Evolutionary conservation across 805 yeast genomes (phyloP).

Genomic region (Starmera pachycereana): DNA sequence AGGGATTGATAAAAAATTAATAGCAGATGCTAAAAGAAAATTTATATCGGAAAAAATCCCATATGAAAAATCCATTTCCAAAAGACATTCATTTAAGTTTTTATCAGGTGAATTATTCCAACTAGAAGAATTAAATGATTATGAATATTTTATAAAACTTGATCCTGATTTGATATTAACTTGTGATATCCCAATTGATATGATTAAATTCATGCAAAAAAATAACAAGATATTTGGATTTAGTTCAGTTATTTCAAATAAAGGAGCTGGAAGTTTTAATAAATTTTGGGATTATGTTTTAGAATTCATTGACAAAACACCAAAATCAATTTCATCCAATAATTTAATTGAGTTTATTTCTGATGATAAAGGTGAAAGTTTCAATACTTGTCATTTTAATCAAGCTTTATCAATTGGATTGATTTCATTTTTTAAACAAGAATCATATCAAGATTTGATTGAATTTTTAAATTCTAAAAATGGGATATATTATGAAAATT

Average conservation of each 20-base stretch:
- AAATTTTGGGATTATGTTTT: slow-evolving; percentile 69
- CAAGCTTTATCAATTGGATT: slow-evolving; percentile 76
- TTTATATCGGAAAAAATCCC: slow-evolving; percentile 32
- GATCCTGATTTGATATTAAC: slow-evolving; percentile 34
- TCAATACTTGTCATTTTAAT: slow-evolving; percentile 86
- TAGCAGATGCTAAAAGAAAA: slow-evolving; percentile 28
- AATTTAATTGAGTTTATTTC: slow-evolving; percentile 64
- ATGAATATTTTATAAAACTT: slow-evolving; percentile 43
- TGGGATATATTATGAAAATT: slow-evolving; percentile 80
- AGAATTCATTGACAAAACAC: slow-evolving; percentile 49
- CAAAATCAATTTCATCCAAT: slow-evolving; percentile 46
- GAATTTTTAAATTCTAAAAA: slow-evolving; percentile 60
- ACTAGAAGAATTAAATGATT: slow-evolving; percentile 29
- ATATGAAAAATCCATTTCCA: slow-evolving; percentile 44
- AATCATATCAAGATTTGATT: slow-evolving; percentile 59
- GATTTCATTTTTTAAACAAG: slow-evolving; percentile 62
- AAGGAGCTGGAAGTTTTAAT: slow-evolving; percentile 61
- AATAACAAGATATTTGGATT: slow-evolving; percentile 54
- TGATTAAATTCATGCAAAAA: slow-evolving; percentile 39
- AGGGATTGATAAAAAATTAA: slow-evolving; percentile 38
- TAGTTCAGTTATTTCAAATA: slow-evolving; percentile 42
- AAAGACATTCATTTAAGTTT: slow-evolving; percentile 45
- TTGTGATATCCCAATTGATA: slow-evolving; percentile 38
- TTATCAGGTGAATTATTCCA: slow-evolving; percentile 37
- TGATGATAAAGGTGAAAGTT: slow-evolving; percentile 56